Conservation (phyloP, 2,329 filamentous ascomycete species). For the Aspergillus latus region DNA sequence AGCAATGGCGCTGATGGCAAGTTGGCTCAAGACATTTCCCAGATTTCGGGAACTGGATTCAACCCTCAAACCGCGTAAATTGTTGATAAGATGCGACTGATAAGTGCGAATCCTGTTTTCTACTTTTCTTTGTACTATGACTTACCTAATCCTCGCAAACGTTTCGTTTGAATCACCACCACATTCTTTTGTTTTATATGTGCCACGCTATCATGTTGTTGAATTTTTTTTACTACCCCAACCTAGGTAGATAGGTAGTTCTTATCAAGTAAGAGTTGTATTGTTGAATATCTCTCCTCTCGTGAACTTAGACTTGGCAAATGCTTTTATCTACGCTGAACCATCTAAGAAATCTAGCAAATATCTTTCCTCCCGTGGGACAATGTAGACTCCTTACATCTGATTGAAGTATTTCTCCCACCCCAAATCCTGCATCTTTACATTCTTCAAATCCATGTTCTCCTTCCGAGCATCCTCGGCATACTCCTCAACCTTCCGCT, state of each 20-base stretch:
- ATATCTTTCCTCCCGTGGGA: slow-evolving; percentile 5
- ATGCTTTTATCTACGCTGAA: slow-evolving; percentile 4
- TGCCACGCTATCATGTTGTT: neutral
- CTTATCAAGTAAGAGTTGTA: slow-evolving; percentile 3
- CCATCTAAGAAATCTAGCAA: neutral
- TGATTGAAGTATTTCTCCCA: slow-evolving; percentile 48
- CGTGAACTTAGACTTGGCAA: neutral
- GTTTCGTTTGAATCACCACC: neutral
- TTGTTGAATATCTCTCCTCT: neutral
- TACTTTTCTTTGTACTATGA: slow-evolving; percentile 5
- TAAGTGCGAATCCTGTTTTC: neutral
- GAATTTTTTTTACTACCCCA: neutral
- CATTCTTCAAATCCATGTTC: slow-evolving; percentile 45
- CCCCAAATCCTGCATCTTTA: slow-evolving; percentile 44
- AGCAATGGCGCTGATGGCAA: slow-evolving; percentile 14
- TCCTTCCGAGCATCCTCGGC: slow-evolving; percentile 42
- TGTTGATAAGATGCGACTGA: neutral
- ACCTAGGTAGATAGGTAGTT: slow-evolving; percentile 1
- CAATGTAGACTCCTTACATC: slow-evolving; percentile 31
- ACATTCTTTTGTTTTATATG: slow-evolving; percentile 11
- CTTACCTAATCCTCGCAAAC: slow-evolving; percentile 7
- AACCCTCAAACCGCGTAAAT: slow-evolving; percentile 26
- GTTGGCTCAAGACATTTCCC: slow-evolving; percentile 1
- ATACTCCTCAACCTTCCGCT: slow-evolving; percentile 45
- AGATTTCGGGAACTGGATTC: slow-evolving; percentile 21